A percentile compares a stretch with the other conserved stretches of the same genome.
Evolutionary conservation across 495 filamentous ascomycete species (phyloP).

Genomic region (Endocarpon pusillum): DNA sequence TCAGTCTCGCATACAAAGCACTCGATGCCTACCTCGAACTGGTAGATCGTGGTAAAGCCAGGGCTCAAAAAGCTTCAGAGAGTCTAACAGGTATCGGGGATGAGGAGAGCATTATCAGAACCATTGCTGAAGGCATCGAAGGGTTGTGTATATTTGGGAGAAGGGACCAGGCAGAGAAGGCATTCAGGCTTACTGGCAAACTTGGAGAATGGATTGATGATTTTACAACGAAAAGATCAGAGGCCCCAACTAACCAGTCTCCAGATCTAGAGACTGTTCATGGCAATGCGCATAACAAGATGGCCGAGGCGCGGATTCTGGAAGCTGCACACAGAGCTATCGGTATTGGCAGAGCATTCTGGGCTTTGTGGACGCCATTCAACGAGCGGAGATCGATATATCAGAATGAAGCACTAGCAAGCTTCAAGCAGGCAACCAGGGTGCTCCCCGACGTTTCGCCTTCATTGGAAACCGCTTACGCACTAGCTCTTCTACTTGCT

Average conservation of each 20-base stretch:
- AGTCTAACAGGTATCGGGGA: slow-evolving; percentile 56
- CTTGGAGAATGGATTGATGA: slow-evolving; percentile 49
- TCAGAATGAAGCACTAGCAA: slow-evolving; percentile 54
- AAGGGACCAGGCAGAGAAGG: slow-evolving; percentile 57
- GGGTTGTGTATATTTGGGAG: slow-evolving; percentile 71
- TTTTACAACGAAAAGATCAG: slow-evolving; percentile 12
- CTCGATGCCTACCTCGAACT: slow-evolving; percentile 84
- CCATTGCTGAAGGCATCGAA: slow-evolving; percentile 57
- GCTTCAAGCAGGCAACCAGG: slow-evolving; percentile 51
- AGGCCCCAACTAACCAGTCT: slow-evolving; percentile 10
- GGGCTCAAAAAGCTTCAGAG: slow-evolving; percentile 61
- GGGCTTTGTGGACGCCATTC: slow-evolving; percentile 65
- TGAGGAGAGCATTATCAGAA: slow-evolving; percentile 55
- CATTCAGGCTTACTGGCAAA: slow-evolving; percentile 42
- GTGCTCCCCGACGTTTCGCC: slow-evolving; percentile 41
- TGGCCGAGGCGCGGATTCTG: slow-evolving; percentile 27
- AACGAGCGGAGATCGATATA: slow-evolving; percentile 47
- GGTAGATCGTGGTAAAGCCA: slow-evolving; percentile 59
- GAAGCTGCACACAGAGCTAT: slow-evolving; percentile 62
- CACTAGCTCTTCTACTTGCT: slow-evolving; percentile 60
- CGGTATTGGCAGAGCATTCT: slow-evolving; percentile 67
- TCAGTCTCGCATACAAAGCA: slow-evolving; percentile 69
- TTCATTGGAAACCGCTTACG: slow-evolving; percentile 57
- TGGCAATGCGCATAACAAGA: slow-evolving; percentile 17
- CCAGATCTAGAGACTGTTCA: slow-evolving; percentile 19